Conservation (phyloP, 257 asterid species). For the Handroanthus guayacan region DNA sequence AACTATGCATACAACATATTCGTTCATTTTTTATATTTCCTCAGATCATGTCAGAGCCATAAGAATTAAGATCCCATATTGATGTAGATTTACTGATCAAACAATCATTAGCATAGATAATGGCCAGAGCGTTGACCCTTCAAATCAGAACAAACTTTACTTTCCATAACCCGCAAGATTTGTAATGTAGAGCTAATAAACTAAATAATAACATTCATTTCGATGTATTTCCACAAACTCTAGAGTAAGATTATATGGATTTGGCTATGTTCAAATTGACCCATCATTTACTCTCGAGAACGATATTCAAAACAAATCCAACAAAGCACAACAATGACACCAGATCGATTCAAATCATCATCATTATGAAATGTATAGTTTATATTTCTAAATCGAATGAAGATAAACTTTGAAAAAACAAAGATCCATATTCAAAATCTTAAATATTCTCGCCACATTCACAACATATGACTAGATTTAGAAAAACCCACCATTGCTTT, state of each 20-base stretch:
- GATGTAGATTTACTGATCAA: not conserved
- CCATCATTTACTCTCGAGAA: not conserved
- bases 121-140: not conserved
- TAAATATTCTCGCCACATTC: not conserved
- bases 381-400: not conserved
- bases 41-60: not conserved
- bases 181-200: not conserved
- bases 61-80: not conserved
- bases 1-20: not conserved
- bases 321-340: constrained; percentile 5
- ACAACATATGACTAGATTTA: not conserved
- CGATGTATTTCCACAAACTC: constrained; percentile 8
- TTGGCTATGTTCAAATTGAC: not conserved
- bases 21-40: not conserved
- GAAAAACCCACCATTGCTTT: constrained; percentile 74
- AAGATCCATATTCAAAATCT: constrained; percentile 30
- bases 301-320: constrained; percentile 5
- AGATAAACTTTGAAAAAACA: not conserved
- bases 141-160: constrained; percentile 5
- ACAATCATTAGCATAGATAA: too few species aligned
- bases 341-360: not conserved
- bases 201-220: not conserved
- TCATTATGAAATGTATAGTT: not conserved
- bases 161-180: constrained; percentile 22
- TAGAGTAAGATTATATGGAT: not conserved